Evolutionary conservation across 306 rosid genomes (phyloP).

Genomic region (Boehmeria nivea): DNA sequence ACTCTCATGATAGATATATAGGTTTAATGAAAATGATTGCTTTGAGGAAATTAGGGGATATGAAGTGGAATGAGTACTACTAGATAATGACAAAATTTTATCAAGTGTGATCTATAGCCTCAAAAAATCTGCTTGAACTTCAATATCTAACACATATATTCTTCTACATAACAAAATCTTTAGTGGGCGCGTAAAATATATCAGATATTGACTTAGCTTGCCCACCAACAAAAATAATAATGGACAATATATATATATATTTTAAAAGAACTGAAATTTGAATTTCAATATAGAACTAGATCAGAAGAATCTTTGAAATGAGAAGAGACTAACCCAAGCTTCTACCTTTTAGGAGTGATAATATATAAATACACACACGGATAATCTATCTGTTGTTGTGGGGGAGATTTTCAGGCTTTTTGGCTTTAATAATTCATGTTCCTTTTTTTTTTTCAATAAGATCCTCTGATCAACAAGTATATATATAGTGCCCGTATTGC

Average conservation of each 20-base stretch:
- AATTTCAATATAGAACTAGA: slow-evolving; percentile 23
- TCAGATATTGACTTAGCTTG: slow-evolving; percentile 5
- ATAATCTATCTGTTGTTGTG: slow-evolving; percentile 25
- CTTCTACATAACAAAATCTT: slow-evolving; percentile 13
- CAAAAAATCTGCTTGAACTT: neutral
- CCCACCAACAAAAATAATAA: neutral
- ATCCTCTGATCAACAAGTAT: slow-evolving; percentile 16
- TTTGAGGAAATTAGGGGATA: slow-evolving; percentile 7
- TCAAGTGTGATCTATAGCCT: slow-evolving; percentile 4
- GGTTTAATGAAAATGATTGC: neutral
- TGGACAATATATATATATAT: neutral
- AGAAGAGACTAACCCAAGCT: slow-evolving; percentile 17
- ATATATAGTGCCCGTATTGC: neutral
- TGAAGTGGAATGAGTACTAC: slow-evolving; percentile 8
- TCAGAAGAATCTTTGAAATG: slow-evolving; percentile 31
- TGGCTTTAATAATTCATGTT: slow-evolving; percentile 35
- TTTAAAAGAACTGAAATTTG: neutral
- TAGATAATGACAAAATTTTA: slow-evolving; percentile 1
- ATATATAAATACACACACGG: slow-evolving; percentile 32
- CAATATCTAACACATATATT: slow-evolving; percentile 18
- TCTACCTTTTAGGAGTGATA: slow-evolving; percentile 25
- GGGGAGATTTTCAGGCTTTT: slow-evolving; percentile 25
- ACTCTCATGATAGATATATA: neutral
- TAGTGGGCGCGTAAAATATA: slow-evolving; percentile 14
- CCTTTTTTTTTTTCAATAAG: slow-evolving; percentile 23